Base-by-base conservation (phyloP, 129 eudicot genomes). In the Rutidosis leptorrhynchoides region DNA sequence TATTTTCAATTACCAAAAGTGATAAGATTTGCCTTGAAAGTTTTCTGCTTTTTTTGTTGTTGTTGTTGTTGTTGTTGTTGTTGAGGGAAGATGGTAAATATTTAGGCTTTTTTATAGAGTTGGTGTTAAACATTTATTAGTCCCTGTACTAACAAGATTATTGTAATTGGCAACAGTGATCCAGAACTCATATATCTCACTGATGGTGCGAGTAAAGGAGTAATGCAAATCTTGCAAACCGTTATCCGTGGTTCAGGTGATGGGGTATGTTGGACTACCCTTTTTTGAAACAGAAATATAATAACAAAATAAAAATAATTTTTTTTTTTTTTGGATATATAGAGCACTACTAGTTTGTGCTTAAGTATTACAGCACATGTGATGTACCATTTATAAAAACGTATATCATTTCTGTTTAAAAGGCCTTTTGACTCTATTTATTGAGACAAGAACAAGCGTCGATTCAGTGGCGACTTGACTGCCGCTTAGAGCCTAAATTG, bases 131-230 rank as follows among this genome's bases (percentile, higher is more conserved):
- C 52, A 49, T 27, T 1, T 26, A 33, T 54, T 2, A 2, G 37
- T 54, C 33, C 20, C 20, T 66, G 49, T 24, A 54, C 58, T 75
- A 71, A 72, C 65, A 10, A 29, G 17, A 14, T 24, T 69, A 51
- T 60, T 51, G 28, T 59, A 30, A 45, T 74, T 58, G 20, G 27
- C 82, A 37, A 70, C 90, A 94, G 97, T 81, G 95, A 94, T 75
- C 97, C 99, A 54, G 99, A 94, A 62, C 97, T 86, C 67, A 89
- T 94, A 72, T 94, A 80, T 70, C 97, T 94, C 29, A 94, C 99
- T 2, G 99, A 89, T 73, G 99, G 97, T 75, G 99, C 99, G n/a
- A 94, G 99, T 79, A 94, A 94, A 84, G 99, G 99, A 74, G 97
- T 94, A 14, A 86, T 89, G 97, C 99, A 94, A 82, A 86, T 86